Conservation (phyloP, 164 flowering plant species). For the Akebia trifoliata region DNA sequence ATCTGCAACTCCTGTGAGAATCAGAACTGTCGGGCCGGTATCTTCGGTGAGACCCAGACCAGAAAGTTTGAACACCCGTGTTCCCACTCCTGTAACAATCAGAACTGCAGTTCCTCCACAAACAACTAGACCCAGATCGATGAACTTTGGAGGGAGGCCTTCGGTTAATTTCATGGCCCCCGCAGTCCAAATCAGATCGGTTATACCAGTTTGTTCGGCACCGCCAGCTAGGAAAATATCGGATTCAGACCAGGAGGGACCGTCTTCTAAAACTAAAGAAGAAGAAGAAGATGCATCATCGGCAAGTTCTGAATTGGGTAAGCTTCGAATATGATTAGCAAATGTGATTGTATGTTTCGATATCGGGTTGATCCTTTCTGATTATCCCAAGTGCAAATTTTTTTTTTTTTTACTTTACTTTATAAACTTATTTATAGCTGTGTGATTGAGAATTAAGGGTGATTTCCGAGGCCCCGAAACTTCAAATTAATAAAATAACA, state of each 20-base stretch:
- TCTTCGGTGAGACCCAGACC: conserved; percentile 20
- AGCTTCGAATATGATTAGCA: conserved; percentile 25
- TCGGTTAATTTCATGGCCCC: conserved; percentile 38
- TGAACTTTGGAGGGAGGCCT: conserved; percentile 10
- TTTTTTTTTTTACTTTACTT: neutral
- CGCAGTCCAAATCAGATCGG: conserved; percentile 51
- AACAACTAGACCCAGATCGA: conserved; percentile 12
- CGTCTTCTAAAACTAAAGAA: conserved; percentile 11
- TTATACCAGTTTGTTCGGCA: conserved; percentile 54
- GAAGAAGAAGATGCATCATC: conserved; percentile 16
- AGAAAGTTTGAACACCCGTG: conserved; percentile 9
- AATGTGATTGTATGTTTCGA: neutral
- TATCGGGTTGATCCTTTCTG: conserved; percentile 2
- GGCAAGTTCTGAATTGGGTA: conserved; percentile 23
- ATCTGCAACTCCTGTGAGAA: conserved; percentile 25
- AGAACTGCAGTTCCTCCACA: conserved; percentile 22
- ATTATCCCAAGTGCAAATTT: neutral
- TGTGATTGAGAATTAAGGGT: neutral
- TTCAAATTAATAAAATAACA: neutral
- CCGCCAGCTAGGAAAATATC: conserved; percentile 32
- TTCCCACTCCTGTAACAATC: conserved; percentile 22
- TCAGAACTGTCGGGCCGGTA: conserved; percentile 23
- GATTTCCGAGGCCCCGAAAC: neutral
- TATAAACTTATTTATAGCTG: neutral
- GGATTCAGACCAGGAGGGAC: conserved; percentile 16